Conservation (phyloP, 371 early-diverging fungal species). For the Rhizomucor pusillus region DNA sequence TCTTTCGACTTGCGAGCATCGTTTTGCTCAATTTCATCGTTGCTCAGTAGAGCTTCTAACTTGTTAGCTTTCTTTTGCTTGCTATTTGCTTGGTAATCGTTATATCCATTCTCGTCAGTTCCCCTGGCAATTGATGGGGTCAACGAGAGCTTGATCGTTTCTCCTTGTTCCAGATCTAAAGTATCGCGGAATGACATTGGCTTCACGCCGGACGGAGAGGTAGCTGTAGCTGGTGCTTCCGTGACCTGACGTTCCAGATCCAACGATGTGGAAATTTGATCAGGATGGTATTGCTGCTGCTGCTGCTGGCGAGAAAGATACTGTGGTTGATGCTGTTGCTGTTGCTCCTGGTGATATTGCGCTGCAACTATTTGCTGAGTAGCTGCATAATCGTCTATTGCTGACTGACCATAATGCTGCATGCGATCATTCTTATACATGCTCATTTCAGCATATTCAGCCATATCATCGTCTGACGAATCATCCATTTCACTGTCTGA, state of each 20-base stretch:
- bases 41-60: conserved; percentile 21
- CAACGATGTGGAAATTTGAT: not conserved
- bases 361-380: not conserved
- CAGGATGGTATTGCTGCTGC: conserved; percentile 2
- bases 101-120: conserved; percentile 13
- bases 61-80: conserved; percentile 21
- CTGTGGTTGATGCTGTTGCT: conserved; percentile 6
- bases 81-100: not conserved
- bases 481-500: conserved; percentile 25
- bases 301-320: conserved; percentile 6
- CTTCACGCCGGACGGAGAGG: too few species aligned
- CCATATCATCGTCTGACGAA: conserved; percentile 19
- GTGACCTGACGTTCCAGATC: not conserved
- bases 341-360: conserved; percentile 8
- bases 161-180: conserved; percentile 26
- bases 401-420: conserved; percentile 4
- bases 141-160: conserved; percentile 48
- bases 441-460: conserved; percentile 2
- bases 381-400: conserved; percentile 3
- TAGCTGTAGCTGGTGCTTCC: too few species aligned
- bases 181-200: conserved; percentile 11
- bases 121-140: conserved; percentile 45
- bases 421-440: not conserved
- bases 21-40: conserved; percentile 2
- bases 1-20: conserved; percentile 11